Base-by-base conservation (phyloP, 306 rosid species). In the Vicia villosa region DNA sequence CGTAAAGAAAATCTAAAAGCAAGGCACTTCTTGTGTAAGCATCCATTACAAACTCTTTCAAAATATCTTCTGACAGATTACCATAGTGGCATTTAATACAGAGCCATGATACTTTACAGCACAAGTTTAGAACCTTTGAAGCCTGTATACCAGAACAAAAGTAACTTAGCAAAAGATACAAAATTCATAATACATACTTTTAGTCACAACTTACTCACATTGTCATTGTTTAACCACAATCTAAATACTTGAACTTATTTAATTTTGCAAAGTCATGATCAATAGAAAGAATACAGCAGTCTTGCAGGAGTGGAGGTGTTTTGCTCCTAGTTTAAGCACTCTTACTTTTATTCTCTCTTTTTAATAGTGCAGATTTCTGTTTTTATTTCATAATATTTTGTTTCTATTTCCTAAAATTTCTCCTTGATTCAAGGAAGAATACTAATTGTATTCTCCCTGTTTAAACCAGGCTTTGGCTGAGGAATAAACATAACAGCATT, bases 21-120 rank as follows among this genome's bases (percentile, higher is more conserved):
- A 86, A 73, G 46, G 86, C 87, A 78, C 82, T 87, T 85, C 78
- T 86, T 46, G 52, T 68, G 81, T 79, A 83, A 49, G 86, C 76
- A 66, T 88, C 94, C 41, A 59, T 30, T 24, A 83, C 83, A 82
- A 70, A 71, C 76, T 83, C 86, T 40, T 77, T 17, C 74, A 83
- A 63, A 65, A 78, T 73, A 69, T 68, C 81, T 80, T 87, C 89
- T 0, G 84, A 74, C 28, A 64, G 74, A 71, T 84, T 84, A 59
- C 55, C 66, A 72, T 84, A 82, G 63, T 81, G 81, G 74, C 56
- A 80, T 79, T 73, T 71, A 74, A 84, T 84, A 77, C 81, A 71
- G 75, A 88, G 73, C 98, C 96, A 88, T 40, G 89, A 86, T 14
- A 86, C 97, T 72, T 80, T 85, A 66, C 89, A 86, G 72, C 88